phyloP scores from a whole-genome alignment of 768 basidiomycete genomes.

The Mycena galopus region DNA sequence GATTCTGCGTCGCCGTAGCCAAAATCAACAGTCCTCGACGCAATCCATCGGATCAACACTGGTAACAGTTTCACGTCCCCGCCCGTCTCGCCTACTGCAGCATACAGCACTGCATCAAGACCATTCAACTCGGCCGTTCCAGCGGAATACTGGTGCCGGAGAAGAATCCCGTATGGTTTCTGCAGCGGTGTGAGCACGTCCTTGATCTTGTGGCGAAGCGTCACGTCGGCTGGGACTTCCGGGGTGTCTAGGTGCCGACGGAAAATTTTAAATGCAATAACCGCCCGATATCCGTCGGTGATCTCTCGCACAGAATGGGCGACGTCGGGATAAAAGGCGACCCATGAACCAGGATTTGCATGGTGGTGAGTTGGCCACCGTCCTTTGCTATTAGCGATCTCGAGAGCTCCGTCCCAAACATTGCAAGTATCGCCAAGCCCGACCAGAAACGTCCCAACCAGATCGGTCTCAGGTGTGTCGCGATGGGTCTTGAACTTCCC shows the following conservation, averaged over 20 bases:
- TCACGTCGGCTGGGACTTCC: conserved; percentile 12
- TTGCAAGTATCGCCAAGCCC: conserved; percentile 43
- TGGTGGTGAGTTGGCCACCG: neutral
- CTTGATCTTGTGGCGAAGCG: conserved; percentile 7
- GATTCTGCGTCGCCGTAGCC: neutral
- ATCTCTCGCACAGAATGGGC: conserved; percentile 39
- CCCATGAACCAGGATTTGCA: conserved; percentile 34
- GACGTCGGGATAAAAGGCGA: conserved; percentile 50
- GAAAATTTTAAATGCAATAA: conserved; percentile 48
- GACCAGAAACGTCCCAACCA: conserved; percentile 50
- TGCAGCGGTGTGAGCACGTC: conserved; percentile 28
- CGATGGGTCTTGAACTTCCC: conserved; percentile 46
- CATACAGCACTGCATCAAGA: conserved; percentile 39
- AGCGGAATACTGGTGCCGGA: conserved; percentile 44
- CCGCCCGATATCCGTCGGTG: conserved; percentile 40
- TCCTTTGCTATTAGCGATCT: neutral
- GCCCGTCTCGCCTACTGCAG: conserved; percentile 20
- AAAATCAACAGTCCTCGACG: too few relatives aligned
- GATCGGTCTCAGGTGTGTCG: conserved; percentile 44
- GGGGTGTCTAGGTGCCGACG: conserved; percentile 19
- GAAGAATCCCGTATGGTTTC: conserved; percentile 42
- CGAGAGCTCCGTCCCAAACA: conserved; percentile 13
- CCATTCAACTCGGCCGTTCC: conserved; percentile 41
- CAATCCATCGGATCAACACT: conserved; percentile 38
- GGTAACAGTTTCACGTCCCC: conserved; percentile 26